phyloP scores from a whole-genome alignment of 2,329 filamentous ascomycete species.

The Thelonectria rubi region DNA sequence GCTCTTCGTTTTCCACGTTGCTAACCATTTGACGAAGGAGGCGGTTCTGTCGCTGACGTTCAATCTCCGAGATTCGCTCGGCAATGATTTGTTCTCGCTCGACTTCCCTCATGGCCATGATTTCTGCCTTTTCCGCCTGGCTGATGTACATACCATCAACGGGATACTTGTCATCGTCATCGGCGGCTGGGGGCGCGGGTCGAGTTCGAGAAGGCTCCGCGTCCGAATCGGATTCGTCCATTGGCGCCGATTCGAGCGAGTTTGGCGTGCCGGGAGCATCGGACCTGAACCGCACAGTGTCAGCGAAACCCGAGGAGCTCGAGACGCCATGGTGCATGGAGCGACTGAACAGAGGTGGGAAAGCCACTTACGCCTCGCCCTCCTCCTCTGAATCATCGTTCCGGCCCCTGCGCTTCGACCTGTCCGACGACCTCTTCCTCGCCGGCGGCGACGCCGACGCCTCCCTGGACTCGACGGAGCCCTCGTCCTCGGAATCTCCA shows the following conservation, averaged over 20 bases:
- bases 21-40: constrained; percentile 80
- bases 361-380: constrained; percentile 55
- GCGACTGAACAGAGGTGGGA: background rate
- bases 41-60: constrained; percentile 82
- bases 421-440: constrained; percentile 48
- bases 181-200: constrained; percentile 53
- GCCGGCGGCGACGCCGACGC: constrained; percentile 63
- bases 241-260: constrained; percentile 83
- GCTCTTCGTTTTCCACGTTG: constrained; percentile 71
- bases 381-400: constrained; percentile 68
- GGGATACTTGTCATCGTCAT: constrained; percentile 76
- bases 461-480: constrained; percentile 61
- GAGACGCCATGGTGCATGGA: background rate
- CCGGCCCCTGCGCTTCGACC: constrained; percentile 57
- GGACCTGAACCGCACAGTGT: constrained; percentile 62
- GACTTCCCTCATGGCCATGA: constrained; percentile 88
- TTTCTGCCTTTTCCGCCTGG: constrained; percentile 76
- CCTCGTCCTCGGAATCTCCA: constrained; percentile 73
- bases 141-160: constrained; percentile 87
- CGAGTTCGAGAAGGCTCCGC: constrained; percentile 57
- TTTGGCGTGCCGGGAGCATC: constrained; percentile 74
- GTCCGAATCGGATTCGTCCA: constrained; percentile 85
- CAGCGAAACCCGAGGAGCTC: constrained; percentile 18
- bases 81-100: constrained; percentile 91
- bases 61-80: constrained; percentile 83